Base-by-base conservation (phyloP, 495 filamentous ascomycete genomes). In the Lophiostoma macrostomum region DNA sequence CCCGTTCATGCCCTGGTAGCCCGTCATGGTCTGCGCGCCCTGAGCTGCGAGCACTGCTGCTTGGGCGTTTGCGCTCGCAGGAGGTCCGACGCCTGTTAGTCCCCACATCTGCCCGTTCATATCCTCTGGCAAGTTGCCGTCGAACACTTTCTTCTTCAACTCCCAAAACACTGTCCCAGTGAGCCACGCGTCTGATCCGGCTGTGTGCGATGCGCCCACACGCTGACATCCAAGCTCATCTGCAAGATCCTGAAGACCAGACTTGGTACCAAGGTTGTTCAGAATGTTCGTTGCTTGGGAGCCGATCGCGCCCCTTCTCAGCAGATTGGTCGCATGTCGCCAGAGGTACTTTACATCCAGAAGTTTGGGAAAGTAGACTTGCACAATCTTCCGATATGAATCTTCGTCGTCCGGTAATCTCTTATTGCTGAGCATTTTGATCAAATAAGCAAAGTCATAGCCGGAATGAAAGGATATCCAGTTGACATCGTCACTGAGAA, bases 391-490 rank as follows among this genome's bases (percentile, higher is more conserved):
- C 64, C 90, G 86, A 68, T 95, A 98, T 42, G 90, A 84, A 34
- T 80, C 78, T 66, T 97, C 93, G 58, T 91, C 87, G 48, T 88
- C 84, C 2, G 93, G 93, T 10, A 98, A 75, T 37, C 83, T 80
- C 19, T 83, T 76, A 71, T 83, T 84, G 27, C 83, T 78, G 70
- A 98, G 84, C 28, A 96, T 83, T 71, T 98, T 97, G 65, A 95
- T 88, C 40, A 97, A 73, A 64, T 97, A 96, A 30, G 89, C 93
- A 71, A 98, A 96, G 72, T 98, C 93, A 73, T 98, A 98, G 39
- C 93, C 93, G n/a, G 88, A 91, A 69, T 98, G 93, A 71, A 97
- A 97, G 16, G 89, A 94, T 27, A 98, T 85, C 93, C 93, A 98
- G 64, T 85, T 81, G 13, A 96, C 86, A 42, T 95, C 83, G 29